Evolutionary conservation across 176 grass and related monocot genomes (phyloP), one percentile per base, ranked within the genome.

Genomic region (Eleusine coracana): DNA sequence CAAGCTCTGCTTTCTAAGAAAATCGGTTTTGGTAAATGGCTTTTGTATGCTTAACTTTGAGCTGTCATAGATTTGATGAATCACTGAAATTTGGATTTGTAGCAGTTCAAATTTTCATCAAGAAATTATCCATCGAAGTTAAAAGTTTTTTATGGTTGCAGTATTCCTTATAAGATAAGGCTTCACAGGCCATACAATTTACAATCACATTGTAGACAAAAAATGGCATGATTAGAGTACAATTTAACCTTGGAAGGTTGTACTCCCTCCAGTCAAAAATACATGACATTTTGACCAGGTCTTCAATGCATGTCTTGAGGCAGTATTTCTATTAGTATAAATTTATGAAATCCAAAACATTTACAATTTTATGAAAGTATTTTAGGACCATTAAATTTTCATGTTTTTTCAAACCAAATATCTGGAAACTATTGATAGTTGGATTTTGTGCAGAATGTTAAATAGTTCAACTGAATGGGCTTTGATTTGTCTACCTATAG

Each of bases 121-220:
- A 5, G 52, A 75, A 6, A 13, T 66, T 62, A 39, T 21, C 10
- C 64, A 74, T 11, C 1, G 20, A 66, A 21, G 45, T 54, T 75
- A 51, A 36, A 83, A 34, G 8, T 38, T 80, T 39, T 74, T 50
- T 29, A 28, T 39, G 31, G 37, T 7, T 74, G 17, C 25, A 46
- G 13, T 45, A 28, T 50, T 20, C 14, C 59, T 74, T 16, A 20
- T 65, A 65, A 65, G 7, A 83, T 83, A 64, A 49, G 71, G 21
- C 31, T 55, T 66, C 10, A 40, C 70, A 73, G 59, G 59, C 46
- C 2, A 50, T 38, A 50, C n/a, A 73, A 63, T 73, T 56, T 38
- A 50, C n/a, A 73, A 63, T 73, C 70, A 17, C 58, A 27, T 36
- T 51, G 20, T 39, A 39, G 31, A 52, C 38, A 18, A 36, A 37